Evolutionary conservation across 441 rosid genomes (phyloP), one percentile per base, ranked within the genome.

Genomic region (Corymbia calophylla): DNA sequence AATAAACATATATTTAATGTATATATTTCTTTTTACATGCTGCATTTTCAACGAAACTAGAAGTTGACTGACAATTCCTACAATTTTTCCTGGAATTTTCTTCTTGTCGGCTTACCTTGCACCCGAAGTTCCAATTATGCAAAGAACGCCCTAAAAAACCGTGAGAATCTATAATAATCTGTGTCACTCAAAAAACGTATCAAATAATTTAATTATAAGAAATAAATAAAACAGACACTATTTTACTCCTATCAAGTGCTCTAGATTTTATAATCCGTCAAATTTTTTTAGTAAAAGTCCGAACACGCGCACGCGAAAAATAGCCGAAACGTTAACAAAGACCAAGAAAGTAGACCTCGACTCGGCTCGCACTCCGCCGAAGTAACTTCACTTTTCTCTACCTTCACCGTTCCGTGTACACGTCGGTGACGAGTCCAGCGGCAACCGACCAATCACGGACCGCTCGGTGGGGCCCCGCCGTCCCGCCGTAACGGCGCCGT

Each of bases 181-280:
- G 17, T 18, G 3, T 18, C 5, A 6, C 16, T 8, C 32, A 64
- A 1, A 1, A 7, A 66, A 39, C 21, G 0, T 73, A 8, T 16
- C 23, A 11, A 31, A 16, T 66, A 66, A 31, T 66, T 31, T 66
- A 17, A 66, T 66, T 31, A 66, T 8, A 31, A 31, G 7, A 66
- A 16, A 21, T 66, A 8, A 66, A 19, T 23, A 68, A 18, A 55
- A 55, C 21, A 19, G 8, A 18, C 23, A 55, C 25, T 7, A 18
- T 1, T 19, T 55, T 8, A 68, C 17, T 10, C 77, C 77, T 68
- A 32, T 8, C 44, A 4, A 32, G 77, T 17, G 9, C 23, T 64
- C 73, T n/a, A 64, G 73, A n/a, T 17, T 32, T 32, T 68, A 32
- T 32, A 17, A 31, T 31, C 17, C 9, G 44, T 31, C 44, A 12